Evolutionary conservation across 352 stramenopile genomes (phyloP).

Genomic region (Pythium rhizo-oryzae): DNA sequence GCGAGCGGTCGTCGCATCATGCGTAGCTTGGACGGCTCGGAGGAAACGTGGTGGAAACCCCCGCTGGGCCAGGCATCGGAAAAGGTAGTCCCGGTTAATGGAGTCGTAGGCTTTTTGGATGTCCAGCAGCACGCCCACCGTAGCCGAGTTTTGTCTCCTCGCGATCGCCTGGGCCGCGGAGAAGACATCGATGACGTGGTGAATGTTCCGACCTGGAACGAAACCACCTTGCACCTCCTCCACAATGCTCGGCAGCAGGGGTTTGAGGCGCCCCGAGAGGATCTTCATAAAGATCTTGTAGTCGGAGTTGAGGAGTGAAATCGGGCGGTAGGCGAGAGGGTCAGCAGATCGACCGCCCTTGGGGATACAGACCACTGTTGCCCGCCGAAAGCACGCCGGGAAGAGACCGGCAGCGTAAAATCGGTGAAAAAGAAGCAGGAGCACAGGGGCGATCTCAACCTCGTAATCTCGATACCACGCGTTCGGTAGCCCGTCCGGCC

Average conservation of each 20-base stretch:
- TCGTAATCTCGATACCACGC: constrained; percentile 16
- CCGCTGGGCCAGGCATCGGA: too few relatives aligned
- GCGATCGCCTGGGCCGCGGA: neutral
- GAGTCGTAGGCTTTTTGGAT: constrained; percentile 27
- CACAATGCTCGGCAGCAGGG: neutral
- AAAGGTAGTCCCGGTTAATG: constrained; percentile 2
- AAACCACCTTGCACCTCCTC: constrained; percentile 5
- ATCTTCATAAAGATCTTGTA: constrained; percentile 20
- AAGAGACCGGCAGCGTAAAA: neutral
- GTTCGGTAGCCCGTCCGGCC: constrained; percentile 13
- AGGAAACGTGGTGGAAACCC: neutral
- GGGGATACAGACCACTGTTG: neutral
- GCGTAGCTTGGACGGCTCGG: neutral
- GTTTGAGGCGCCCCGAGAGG: neutral
- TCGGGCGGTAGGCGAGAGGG: constrained; percentile 9
- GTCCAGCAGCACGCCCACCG: constrained; percentile 17
- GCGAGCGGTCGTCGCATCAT: neutral
- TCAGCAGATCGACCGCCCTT: constrained; percentile 4
- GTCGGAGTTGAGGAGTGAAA: constrained; percentile 25
- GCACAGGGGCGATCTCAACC: neutral
- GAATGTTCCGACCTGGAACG: constrained; percentile 16
- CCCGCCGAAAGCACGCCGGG: neutral
- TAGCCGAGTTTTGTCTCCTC: neutral
- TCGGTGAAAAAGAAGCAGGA: neutral
- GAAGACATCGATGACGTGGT: constrained; percentile 20